phyloP scores from a whole-genome alignment of 2,329 filamentous ascomycete species.

The Ascochyta fabae region DNA sequence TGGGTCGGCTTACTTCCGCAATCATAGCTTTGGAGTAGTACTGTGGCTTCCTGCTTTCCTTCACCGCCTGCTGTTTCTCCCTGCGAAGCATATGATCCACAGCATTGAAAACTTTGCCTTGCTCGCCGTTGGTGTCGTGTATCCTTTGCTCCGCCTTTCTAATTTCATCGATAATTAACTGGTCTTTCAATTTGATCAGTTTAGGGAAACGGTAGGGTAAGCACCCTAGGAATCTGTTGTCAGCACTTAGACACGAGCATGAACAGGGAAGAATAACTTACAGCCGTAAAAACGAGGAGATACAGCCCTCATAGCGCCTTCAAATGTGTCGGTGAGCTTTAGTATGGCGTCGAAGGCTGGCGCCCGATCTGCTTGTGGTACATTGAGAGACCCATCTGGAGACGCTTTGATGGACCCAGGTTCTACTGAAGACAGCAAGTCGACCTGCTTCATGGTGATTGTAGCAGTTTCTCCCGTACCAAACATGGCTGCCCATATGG shows the following conservation, averaged over 20 bases:
- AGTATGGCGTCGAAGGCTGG: slow-evolving; percentile 17
- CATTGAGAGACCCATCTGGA: slow-evolving; percentile 3
- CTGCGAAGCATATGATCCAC: slow-evolving; percentile 21
- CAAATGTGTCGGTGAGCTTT: slow-evolving; percentile 13
- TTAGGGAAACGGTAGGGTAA: too few relatives aligned
- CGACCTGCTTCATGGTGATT: slow-evolving; percentile 15
- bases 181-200: slow-evolving; percentile 1
- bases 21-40: slow-evolving; percentile 16
- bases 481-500: slow-evolving; percentile 23
- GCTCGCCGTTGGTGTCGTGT: slow-evolving; percentile 2
- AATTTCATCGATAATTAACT: slow-evolving; percentile 6
- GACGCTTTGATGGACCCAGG: background rate
- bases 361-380: slow-evolving; percentile 6
- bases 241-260: too few relatives aligned
- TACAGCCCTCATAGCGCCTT: slow-evolving; percentile 7
- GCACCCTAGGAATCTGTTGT: too few relatives aligned
- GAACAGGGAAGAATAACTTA: background rate
- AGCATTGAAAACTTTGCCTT: slow-evolving; percentile 6
- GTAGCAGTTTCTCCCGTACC: slow-evolving; percentile 12
- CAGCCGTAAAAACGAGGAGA: slow-evolving; percentile 7
- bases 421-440: slow-evolving; percentile 4
- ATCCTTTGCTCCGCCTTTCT: slow-evolving; percentile 13
- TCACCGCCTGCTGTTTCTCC: slow-evolving; percentile 14
- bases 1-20: slow-evolving; percentile 10
- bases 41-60: slow-evolving; percentile 2